Evolutionary conservation across 306 rosid genomes (phyloP).

Genomic region (Alnus rubra): DNA sequence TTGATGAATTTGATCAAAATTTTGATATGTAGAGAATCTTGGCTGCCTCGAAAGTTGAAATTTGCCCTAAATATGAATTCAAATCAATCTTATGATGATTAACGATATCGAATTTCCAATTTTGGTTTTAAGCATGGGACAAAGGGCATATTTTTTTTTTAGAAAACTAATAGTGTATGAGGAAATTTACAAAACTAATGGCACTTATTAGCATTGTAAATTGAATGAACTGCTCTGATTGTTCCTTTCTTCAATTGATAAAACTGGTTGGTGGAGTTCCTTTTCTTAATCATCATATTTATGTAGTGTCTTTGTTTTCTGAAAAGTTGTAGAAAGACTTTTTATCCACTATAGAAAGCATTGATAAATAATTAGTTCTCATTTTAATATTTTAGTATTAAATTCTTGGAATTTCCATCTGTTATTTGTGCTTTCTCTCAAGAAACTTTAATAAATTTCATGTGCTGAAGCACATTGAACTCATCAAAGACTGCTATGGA

Average conservation of each 20-base stretch:
- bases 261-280: background rate
- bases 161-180: background rate
- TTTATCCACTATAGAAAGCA: background rate
- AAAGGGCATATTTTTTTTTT: background rate
- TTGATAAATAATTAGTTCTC: no score
- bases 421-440: background rate
- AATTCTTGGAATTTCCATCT: background rate
- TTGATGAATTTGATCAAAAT: conserved; percentile 12
- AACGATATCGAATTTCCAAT: background rate
- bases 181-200: background rate
- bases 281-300: no score
- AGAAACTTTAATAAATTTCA: background rate
- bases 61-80: conserved; percentile 3
- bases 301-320: background rate
- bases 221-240: background rate
- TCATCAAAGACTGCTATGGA: background rate
- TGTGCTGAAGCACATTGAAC: background rate
- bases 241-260: background rate
- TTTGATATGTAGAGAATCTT: conserved; percentile 2
- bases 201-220: background rate
- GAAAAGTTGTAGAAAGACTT: background rate
- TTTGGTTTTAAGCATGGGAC: background rate
- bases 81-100: background rate
- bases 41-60: background rate
- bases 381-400: background rate